A percentile compares a stretch with the other conserved stretches of the same genome.
Conservation (phyloP, 306 rosid species). For the Vigna angularis region DNA sequence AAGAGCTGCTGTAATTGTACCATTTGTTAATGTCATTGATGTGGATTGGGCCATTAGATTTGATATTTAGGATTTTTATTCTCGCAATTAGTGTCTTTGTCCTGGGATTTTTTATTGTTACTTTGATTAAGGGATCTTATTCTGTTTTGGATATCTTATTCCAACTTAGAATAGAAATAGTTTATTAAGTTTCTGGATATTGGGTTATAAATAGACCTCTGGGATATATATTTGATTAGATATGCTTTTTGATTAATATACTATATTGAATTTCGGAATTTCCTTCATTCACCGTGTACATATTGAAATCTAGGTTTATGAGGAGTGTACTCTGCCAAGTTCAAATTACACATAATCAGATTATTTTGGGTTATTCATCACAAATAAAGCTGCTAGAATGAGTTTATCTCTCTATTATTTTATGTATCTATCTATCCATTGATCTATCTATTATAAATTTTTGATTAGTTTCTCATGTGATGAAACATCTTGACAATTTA, state of each 20-base stretch:
- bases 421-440: neutral
- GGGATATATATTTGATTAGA: neutral
- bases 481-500: slow-evolving; percentile 34
- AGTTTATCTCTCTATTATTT: neutral
- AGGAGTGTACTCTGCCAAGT: neutral
- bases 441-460: neutral
- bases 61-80: neutral
- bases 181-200: slow-evolving; percentile 2
- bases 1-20: slow-evolving; percentile 12
- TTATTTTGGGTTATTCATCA: slow-evolving; percentile 8
- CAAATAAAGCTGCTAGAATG: neutral
- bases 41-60: slow-evolving; percentile 19
- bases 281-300: neutral
- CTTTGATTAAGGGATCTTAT: slow-evolving; percentile 21
- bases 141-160: neutral
- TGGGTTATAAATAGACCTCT: neutral
- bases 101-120: neutral
- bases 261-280: neutral
- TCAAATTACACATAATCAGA: slow-evolving; percentile 20
- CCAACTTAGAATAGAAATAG: slow-evolving; percentile 1
- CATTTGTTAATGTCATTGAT: neutral
- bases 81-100: neutral
- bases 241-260: neutral
- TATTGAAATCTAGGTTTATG: neutral
- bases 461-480: slow-evolving; percentile 21